Base-by-base conservation (phyloP, 306 rosid genomes). In the Gillenia trifoliata region DNA sequence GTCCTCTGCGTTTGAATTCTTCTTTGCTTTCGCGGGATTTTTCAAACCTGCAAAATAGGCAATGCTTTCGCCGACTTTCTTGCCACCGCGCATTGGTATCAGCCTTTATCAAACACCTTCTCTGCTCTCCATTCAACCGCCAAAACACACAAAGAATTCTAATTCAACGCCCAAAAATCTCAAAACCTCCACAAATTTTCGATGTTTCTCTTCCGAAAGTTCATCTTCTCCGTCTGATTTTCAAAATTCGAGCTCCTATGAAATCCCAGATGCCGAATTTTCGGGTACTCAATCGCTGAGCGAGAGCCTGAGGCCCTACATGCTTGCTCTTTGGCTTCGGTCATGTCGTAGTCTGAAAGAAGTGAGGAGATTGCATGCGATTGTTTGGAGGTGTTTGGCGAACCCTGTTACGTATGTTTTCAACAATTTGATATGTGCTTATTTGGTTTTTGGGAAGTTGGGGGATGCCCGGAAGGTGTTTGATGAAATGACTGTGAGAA, bases 391-490 rank as follows among this genome's bases (percentile, higher is more conserved):
- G 65, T 22, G 81, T 68, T 79, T 81, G 20, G 23, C 77, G 43
- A 76, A 67, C 40, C 76, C 86, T 2, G 83, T 36, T 56, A 82
- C 75, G 10, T 93, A 91, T 75, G 87, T 91, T 47, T 80, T 76
- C 30, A 93, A 93, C 71, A 93, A 93, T 80, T 87, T 93, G 90
- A 83, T 91, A 36, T 85, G 85, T 82, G 81, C 84, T 47, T 93
- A 91, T 66, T 62, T 89, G 70, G 83, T 83, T 49, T 76, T 89
- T 54, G 85, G 86, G 68, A 78, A 80, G 82, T 77, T 93, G 55
- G 73, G 49, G 29, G 70, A 66, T 15, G 97, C 97, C 49, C 93
- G 93, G 57, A 79, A 79, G 25, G 88, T 89, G 88, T 89, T 93
- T 54, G 94, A 90, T 49, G 72, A 84, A 80, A 87, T 93, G 92